A percentile compares a stretch with the other conserved stretches of the same genome.
Evolutionary conservation across 2,329 filamentous ascomycete genomes (phyloP).

Genomic region (Neonectria punicea): DNA sequence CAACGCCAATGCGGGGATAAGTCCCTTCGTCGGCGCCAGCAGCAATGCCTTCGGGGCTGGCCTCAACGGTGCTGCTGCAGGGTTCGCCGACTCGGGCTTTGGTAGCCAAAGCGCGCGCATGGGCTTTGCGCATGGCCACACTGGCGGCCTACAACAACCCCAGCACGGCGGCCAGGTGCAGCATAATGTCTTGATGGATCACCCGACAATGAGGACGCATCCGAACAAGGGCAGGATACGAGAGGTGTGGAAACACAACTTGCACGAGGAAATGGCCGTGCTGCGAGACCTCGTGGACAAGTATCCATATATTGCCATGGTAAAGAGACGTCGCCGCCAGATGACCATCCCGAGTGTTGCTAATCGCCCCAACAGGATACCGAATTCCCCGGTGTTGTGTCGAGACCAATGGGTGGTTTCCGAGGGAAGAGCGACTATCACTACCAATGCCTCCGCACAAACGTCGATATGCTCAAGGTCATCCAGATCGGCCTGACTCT

Average conservation of each 20-base stretch:
- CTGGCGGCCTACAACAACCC: conserved; percentile 68
- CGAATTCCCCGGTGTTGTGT: conserved; percentile 97
- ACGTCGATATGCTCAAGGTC: conserved; percentile 96
- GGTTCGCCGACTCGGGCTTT: conserved; percentile 76
- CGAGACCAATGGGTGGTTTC: conserved; percentile 93
- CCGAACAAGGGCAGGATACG: conserved; percentile 86
- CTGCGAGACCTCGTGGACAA: conserved; percentile 86
- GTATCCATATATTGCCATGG: conserved; percentile 98
- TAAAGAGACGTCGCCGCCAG: conserved; percentile 57
- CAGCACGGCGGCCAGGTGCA: conserved; percentile 60
- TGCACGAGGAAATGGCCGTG: conserved; percentile 89
- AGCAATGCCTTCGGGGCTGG: conserved; percentile 67
- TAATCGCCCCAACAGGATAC: conserved; percentile 75
- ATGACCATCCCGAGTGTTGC: conserved; percentile 9
- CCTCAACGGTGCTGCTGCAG: conserved; percentile 65
- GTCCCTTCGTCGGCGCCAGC: conserved; percentile 70
- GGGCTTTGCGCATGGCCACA: conserved; percentile 76
- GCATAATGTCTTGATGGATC: conserved; percentile 55
- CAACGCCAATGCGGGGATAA: conserved; percentile 73
- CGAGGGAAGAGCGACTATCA: conserved; percentile 97
- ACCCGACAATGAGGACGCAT: conserved; percentile 55
- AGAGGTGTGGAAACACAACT: conserved; percentile 94
- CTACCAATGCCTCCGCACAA: conserved; percentile 96
- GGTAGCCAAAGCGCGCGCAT: conserved; percentile 89
- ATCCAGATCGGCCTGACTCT: conserved; percentile 96